Conservation (phyloP, 139 green algal species). For the Gonium pectorale region DNA sequence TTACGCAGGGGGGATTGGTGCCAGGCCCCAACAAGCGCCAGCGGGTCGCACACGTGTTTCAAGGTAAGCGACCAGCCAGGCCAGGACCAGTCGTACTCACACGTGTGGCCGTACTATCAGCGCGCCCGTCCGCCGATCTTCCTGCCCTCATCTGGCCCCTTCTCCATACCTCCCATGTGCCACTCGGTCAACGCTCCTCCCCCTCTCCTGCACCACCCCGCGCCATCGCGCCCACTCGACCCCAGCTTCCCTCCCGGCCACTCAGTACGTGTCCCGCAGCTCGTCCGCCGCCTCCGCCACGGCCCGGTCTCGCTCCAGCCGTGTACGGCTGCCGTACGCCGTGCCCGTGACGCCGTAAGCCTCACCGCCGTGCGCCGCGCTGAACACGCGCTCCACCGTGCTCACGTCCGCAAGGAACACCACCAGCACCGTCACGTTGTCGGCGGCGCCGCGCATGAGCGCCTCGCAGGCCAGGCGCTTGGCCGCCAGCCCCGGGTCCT, state of each 20-base stretch:
- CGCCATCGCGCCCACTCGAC: no score
- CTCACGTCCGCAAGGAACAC: conserved; percentile 75
- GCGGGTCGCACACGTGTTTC: no score
- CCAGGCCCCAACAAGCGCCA: no score
- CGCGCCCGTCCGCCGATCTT: no score
- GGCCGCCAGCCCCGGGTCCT: conserved; percentile 78
- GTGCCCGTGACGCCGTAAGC: conserved; percentile 7
- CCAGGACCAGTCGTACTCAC: no score
- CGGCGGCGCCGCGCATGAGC: conserved; percentile 73
- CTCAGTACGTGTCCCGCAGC: conserved; percentile 52
- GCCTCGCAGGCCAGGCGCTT: conserved; percentile 88
- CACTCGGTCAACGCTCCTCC: no score
- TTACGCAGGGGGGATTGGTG: no score
- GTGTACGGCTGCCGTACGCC: conserved; percentile 17
- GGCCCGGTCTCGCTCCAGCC: conserved; percentile 5
- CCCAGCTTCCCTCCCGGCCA: neutral
- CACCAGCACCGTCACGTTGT: conserved; percentile 90
- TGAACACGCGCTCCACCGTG: conserved; percentile 72
- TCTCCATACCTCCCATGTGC: no score
- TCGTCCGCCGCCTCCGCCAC: conserved; percentile 28
- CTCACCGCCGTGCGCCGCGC: neutral
- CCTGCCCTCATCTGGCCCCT: no score
- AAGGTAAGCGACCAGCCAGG: no score
- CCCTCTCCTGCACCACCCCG: no score
- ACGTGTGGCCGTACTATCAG: no score